Percentiles rank a stretch among this genome's conserved stretches.
Conservation (phyloP, 106 monocot species). For the Phalaenopsis equestris region DNA sequence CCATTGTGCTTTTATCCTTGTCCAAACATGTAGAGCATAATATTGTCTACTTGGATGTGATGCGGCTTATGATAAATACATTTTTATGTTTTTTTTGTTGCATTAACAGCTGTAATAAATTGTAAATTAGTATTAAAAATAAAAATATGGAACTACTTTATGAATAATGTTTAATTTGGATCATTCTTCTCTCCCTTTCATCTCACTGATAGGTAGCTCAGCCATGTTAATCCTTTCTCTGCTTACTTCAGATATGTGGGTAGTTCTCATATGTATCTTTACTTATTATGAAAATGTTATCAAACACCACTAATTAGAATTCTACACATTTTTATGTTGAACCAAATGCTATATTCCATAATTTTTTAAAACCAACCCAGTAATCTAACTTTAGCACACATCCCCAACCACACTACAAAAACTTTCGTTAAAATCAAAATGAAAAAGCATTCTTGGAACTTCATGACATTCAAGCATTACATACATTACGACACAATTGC, state of each 20-base stretch:
- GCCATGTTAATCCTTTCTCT: constrained; percentile 90
- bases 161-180: background rate
- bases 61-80: no score
- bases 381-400: no score
- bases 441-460: no score
- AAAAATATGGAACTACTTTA: background rate
- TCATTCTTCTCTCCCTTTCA: background rate
- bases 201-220: constrained; percentile 63
- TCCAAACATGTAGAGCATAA: no score
- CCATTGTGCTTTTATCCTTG: no score
- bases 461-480: no score
- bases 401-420: no score
- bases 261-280: constrained; percentile 79
- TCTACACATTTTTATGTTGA: background rate
- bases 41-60: no score
- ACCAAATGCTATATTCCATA: background rate
- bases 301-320: background rate
- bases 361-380: no score
- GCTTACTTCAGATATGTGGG: constrained; percentile 95
- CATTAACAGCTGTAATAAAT: background rate
- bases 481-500: no score
- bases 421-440: no score
- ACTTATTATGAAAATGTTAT: constrained; percentile 82
- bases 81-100: no score
- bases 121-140: background rate